Evolutionary conservation across 2,329 filamentous ascomycete genomes (phyloP).

Genomic region (Ophiocordyceps camponoti-leonardi): DNA sequence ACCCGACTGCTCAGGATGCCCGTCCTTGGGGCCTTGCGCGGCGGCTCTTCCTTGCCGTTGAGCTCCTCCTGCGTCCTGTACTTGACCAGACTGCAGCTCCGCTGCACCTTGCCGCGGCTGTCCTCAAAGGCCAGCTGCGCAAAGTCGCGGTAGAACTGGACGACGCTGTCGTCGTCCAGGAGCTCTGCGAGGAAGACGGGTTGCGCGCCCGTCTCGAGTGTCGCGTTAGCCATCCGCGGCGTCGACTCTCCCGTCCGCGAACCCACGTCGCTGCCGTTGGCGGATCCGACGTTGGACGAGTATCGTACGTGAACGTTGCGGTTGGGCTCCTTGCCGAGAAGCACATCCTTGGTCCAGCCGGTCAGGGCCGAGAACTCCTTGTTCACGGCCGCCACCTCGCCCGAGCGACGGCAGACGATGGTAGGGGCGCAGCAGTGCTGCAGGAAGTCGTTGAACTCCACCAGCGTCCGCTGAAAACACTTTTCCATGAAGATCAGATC

Average conservation of each 20-base stretch:
- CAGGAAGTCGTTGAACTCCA: slow-evolving; percentile 88
- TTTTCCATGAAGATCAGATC: slow-evolving; percentile 97
- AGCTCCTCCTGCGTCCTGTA: slow-evolving; percentile 60
- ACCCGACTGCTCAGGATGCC: slow-evolving; percentile 41
- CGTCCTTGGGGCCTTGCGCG: slow-evolving; percentile 24
- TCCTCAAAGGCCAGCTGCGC: slow-evolving; percentile 84
- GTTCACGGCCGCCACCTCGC: slow-evolving; percentile 86
- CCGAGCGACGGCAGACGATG: slow-evolving; percentile 78
- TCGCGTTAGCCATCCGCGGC: slow-evolving; percentile 30
- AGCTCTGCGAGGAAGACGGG: slow-evolving; percentile 85
- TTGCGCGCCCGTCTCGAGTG: slow-evolving; percentile 34
- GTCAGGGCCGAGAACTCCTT: slow-evolving; percentile 95
- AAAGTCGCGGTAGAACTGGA: slow-evolving; percentile 94
- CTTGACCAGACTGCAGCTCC: slow-evolving; percentile 73
- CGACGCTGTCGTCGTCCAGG: slow-evolving; percentile 80
- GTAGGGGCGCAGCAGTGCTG: slow-evolving; percentile 78
- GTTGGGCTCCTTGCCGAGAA: slow-evolving; percentile 77
- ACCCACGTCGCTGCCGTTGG: slow-evolving; percentile 17
- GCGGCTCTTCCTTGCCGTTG: slow-evolving; percentile 20
- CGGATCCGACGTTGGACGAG: slow-evolving; percentile 5
- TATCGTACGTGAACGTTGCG: slow-evolving; percentile 63
- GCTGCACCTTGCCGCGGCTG: slow-evolving; percentile 67
- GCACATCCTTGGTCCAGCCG: slow-evolving; percentile 79
- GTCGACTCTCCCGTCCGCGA: slow-evolving; percentile 25
- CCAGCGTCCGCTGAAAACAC: slow-evolving; percentile 81